These are phyloP conservation scores for Fusarium haematococcum DNA, from an alignment of 2,329 filamentous ascomycete species.

Conservation along the genomic window DNA sequence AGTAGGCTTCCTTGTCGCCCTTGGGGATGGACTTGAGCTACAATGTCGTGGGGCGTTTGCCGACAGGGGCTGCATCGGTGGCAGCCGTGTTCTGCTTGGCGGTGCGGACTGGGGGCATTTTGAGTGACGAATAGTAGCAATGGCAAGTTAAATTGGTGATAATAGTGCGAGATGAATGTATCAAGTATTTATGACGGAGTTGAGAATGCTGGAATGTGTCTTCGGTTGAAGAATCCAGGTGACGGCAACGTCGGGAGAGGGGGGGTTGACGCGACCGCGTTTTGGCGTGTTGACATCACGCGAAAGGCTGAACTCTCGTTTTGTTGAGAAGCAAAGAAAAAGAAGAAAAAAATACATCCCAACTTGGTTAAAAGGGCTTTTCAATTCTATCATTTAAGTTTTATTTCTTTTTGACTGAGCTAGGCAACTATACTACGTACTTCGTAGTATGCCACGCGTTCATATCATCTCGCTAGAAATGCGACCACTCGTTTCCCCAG, in stretches of 20 bases:
- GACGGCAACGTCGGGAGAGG: too few species aligned
- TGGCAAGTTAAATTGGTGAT: too few species aligned
- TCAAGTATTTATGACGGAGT: too few species aligned
- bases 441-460: not conserved
- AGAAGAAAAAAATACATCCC: not conserved
- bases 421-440: not conserved
- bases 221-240: too few species aligned
- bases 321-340: not conserved
- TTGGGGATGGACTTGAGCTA: too few species aligned
- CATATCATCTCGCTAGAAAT: not conserved
- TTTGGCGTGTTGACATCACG: not conserved
- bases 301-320: not conserved
- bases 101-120: too few species aligned
- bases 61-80: too few species aligned
- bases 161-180: too few species aligned
- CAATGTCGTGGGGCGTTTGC: too few species aligned
- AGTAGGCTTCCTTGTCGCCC: conserved; percentile 2
- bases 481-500: not conserved
- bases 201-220: too few species aligned
- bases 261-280: not conserved
- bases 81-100: too few species aligned
- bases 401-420: not conserved
- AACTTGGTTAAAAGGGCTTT: not conserved
- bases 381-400: not conserved
- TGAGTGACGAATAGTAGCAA: too few species aligned